Evolutionary conservation across 176 grass and related monocot species (phyloP), one percentile per base, ranked within the genome.

Genomic region (Musa troglodytarum): DNA sequence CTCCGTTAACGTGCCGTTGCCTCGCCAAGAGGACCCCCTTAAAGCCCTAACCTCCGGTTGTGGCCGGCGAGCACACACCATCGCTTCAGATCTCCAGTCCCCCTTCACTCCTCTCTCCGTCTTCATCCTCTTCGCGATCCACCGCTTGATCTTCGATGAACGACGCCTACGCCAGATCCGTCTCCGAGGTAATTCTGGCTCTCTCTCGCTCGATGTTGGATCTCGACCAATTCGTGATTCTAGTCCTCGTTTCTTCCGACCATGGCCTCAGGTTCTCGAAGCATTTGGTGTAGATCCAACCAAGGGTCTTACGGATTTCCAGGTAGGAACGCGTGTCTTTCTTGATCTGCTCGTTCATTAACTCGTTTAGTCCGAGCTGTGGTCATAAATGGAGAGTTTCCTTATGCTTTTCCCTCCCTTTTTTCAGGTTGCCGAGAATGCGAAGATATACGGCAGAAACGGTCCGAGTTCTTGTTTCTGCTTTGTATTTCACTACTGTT

Each of bases 81-180:
- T 65, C 7, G 11, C 63, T 70, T 25, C 16, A 70, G 68, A 70
- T 70, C 68, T 70, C 68, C 11, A 16, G 34, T 10, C 10, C 16
- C 4, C 13, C 2, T 67, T 19, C 15, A 0, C 43, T 70, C 65
- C 13, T 34, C 43, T 26, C 25, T 34, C 65, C 9, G 1, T 26
- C 14, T 17, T 15, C 11, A 3, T 26, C 34, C 1, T 51, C 43
- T 10, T 19, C 8, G 17, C 2, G 12, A 19, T 16, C 66, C 49
- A 49, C 68, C 7, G 68, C 15, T n/a, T 15, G 72, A 64, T 59
- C 82, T 25, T 25, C 80, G 67, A 97, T 97, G 94, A 88, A 97
- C 74, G 87, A 91, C 84, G 88, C 94, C 77, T 90, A 91, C 59
- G 88, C 94, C 68, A 97, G 93, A 77, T 97, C 94, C 80, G 82